Base-by-base conservation (phyloP, 2,329 filamentous ascomycete species). In the Hypoxylon sp. region DNA sequence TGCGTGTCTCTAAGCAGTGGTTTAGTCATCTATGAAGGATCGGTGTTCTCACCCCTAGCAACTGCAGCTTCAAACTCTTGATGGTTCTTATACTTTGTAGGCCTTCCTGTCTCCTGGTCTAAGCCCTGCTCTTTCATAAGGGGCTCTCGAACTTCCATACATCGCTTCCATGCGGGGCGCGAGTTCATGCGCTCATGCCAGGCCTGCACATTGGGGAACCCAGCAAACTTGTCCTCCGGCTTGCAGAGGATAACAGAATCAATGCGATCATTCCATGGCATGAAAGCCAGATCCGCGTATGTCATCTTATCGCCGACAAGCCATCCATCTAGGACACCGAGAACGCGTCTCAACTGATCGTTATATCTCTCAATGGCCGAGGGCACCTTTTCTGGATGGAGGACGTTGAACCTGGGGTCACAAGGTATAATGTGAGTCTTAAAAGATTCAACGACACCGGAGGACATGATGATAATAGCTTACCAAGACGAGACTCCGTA, bases 361-460 rank as follows among this genome's bases (percentile, higher is more conserved):
- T 58, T 57, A 64, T 81, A 82, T 5, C 78, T 68, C 9, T 75
- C 70, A 13, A 76, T 67, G 7, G 75, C 79, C 5, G 67, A 73
- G 1, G 68, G 69, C 4, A 81, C 3, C 51, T 76, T 71, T 64
- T 80, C 77, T 0, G 63, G 42, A 52, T 75, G 71, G 8, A 67
- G 66, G 1, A 58, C 44, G 9, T 17, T 31, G 63, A 78, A 77
- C 70, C 72, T 25, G 21, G 9, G 9, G 9, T 25, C 21, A 9
- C 9, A 25, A 9, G 77, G 13, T 13, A n/a, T 3, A 31, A 19
- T 9, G 17, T 30, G 11, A 25, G 20, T 40, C 13, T 36, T 11
- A 23, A 8, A 7, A 13, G 13, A 13, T 11, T 7, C n/a, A 9
- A 15, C 6, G n/a, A 23, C 17, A 29, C n/a, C 21, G 21, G 21